Evolutionary conservation across 208 protist species (phyloP).

Genomic region (Leishmania tropica): DNA sequence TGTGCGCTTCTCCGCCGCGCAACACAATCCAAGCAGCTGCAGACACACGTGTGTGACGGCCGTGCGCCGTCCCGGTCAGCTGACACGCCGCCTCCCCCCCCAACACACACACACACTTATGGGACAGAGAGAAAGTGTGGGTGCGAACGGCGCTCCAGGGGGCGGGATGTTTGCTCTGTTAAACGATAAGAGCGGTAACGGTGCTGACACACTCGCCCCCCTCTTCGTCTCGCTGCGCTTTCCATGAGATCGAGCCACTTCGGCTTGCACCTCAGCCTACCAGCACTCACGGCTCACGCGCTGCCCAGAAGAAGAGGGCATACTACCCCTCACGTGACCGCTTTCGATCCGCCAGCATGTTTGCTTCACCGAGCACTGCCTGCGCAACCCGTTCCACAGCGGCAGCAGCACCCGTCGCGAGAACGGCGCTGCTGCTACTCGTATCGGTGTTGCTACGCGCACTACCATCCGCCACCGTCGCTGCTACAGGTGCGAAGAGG

Average conservation of each 20-base stretch:
- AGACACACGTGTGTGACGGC: too few species aligned
- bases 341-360: constrained; percentile 9
- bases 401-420: not conserved
- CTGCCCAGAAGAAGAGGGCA: too few species aligned
- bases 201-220: not conserved
- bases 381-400: not conserved
- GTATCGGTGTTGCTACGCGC: not conserved
- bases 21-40: too few species aligned
- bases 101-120: too few species aligned
- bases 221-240: not conserved
- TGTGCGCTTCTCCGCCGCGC: too few species aligned
- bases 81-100: too few species aligned
- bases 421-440: not conserved
- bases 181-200: not conserved
- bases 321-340: constrained; percentile 3
- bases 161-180: not conserved
- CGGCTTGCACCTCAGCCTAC: too few species aligned
- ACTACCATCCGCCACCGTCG: not conserved
- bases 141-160: not conserved
- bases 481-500: constrained; percentile 16
- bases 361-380: not conserved
- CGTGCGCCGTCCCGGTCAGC: too few species aligned
- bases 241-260: not conserved
- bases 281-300: not conserved
- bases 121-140: not conserved